phyloP scores from a whole-genome alignment of 352 stramenopile genomes.

The Blastocystis sp. region DNA sequence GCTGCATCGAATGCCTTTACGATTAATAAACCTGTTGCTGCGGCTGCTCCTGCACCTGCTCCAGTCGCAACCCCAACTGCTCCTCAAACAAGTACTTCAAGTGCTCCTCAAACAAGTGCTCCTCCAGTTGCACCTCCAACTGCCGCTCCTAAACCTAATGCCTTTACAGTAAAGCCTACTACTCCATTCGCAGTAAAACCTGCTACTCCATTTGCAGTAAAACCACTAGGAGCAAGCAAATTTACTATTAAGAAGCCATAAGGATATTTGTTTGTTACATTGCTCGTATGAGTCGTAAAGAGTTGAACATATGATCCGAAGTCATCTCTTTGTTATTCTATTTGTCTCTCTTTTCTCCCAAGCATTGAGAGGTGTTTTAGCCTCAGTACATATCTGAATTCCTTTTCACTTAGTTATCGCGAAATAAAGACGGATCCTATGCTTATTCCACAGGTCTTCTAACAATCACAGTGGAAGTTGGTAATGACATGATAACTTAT shows the following conservation, averaged over 20 bases:
- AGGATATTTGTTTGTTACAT: slow-evolving; percentile 30
- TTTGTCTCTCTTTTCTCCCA: neutral
- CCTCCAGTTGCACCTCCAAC: neutral
- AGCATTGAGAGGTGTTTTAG: neutral
- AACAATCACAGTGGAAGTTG: neutral
- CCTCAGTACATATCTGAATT: neutral
- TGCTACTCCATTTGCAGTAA: slow-evolving; percentile 29
- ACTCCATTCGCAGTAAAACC: neutral
- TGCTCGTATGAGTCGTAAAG: neutral
- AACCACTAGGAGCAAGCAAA: slow-evolving; percentile 4
- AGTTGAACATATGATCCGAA: neutral
- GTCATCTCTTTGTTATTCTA: neutral
- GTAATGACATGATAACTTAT: neutral
- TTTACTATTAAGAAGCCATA: slow-evolving; percentile 26
- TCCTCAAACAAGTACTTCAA: neutral
- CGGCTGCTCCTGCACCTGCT: neutral
- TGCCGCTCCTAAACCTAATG: neutral
- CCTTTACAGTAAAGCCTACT: neutral
- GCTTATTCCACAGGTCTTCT: neutral
- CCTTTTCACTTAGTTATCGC: neutral
- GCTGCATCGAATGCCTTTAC: neutral
- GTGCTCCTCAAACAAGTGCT: neutral
- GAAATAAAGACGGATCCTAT: neutral
- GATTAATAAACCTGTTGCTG: neutral
- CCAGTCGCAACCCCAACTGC: neutral